Base-by-base conservation (phyloP, 106 monocot genomes). In the Platanthera guangdongensis region DNA sequence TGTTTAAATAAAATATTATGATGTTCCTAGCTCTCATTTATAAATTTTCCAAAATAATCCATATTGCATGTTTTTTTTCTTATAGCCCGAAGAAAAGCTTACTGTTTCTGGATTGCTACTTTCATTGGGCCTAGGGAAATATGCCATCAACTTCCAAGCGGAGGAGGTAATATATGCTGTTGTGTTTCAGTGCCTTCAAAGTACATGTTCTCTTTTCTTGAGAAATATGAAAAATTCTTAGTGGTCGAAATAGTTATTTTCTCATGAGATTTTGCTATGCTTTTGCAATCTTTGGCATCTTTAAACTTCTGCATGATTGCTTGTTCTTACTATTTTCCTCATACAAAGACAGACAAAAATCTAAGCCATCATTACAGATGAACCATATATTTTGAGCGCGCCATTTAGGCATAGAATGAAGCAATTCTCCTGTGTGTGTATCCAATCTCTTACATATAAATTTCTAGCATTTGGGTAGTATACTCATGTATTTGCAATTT, bases 91-190 rank as follows among this genome's bases (percentile, higher is more conserved):
- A 39, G 87, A 89, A 72, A 85, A 77, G 13, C 72, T 65, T 52
- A 87, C 86, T 74, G 99, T 99, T 76, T 28, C 83, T 80, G 62
- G 78, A 30, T 82, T 99, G 50, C 81, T 99, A 18, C 81, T 80
- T 76, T 82, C 87, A 54, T 73, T 99, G 60, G 99, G 89, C 19
- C 76, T 99, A 65, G 92, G 84, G 57, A 99, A 92, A 81, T 99
- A 94, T 84, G 79, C 82, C 18, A 83, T 99, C 77, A 50, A 87
- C 73, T 99, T 99, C 77, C 94, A 94, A 83, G 99, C 89, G 57
- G 99, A 99, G 73, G 99, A 99, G 87, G 99, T 99, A 84, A 70
- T 25, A 51, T 51, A n/a, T 72, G 8, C 49, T 51, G 5, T 72
- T 72, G 16, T 9, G 70, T 25, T 53, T 53, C 60, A 25, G 15